These are phyloP conservation scores for Gleditsia sinensis DNA, from an alignment of 306 rosid genomes.

Conservation along the genomic window DNA sequence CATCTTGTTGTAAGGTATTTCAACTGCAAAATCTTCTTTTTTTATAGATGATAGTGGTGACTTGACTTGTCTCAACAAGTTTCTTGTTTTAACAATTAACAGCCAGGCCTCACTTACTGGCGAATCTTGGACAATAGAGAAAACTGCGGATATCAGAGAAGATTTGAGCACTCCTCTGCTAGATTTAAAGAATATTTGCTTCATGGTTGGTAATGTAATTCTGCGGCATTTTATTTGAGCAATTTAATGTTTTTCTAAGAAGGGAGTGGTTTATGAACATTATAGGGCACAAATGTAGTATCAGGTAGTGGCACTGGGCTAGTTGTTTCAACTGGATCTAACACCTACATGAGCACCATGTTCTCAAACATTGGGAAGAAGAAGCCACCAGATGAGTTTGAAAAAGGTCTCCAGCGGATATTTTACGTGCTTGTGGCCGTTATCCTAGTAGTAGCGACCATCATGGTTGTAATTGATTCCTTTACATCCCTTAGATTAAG, in stretches of 20 bases:
- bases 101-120: slow-evolving; percentile 93
- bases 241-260: slow-evolving; percentile 3
- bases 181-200: slow-evolving; percentile 80
- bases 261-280: slow-evolving; percentile 19
- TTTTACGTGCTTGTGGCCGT: slow-evolving; percentile 65
- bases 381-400: slow-evolving; percentile 74
- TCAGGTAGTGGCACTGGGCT: slow-evolving; percentile 80
- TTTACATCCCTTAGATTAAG: slow-evolving; percentile 47
- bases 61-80: slow-evolving; percentile 18
- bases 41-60: slow-evolving; percentile 12
- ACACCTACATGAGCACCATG: slow-evolving; percentile 87
- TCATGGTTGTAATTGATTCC: slow-evolving; percentile 58
- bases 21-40: not conserved
- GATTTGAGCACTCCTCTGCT: slow-evolving; percentile 61
- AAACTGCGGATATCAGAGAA: slow-evolving; percentile 70
- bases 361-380: slow-evolving; percentile 73
- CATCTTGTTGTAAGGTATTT: slow-evolving; percentile 83
- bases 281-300: slow-evolving; percentile 87
- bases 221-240: not conserved
- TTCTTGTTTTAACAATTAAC: slow-evolving; percentile 44
- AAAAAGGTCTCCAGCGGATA: slow-evolving; percentile 66
- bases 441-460: slow-evolving; percentile 65
- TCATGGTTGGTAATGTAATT: slow-evolving; percentile 57
- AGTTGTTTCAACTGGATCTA: slow-evolving; percentile 79
- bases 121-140: slow-evolving; percentile 68